Conservation (phyloP, 2,329 filamentous ascomycete genomes). For the Pseudomassariella vexata region DNA sequence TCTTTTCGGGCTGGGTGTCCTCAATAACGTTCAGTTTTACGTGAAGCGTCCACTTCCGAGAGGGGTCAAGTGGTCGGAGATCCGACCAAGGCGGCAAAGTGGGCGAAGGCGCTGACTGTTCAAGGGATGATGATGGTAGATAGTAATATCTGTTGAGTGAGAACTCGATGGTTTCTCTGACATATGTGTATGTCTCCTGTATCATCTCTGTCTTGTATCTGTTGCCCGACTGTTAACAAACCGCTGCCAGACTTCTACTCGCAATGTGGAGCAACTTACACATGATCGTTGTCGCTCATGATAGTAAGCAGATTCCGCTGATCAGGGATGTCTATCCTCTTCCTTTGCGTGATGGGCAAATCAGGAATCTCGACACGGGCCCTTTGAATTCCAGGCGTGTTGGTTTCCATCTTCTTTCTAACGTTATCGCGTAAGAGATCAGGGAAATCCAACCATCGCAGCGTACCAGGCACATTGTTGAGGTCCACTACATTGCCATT, state of each 20-base stretch:
- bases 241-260: background rate
- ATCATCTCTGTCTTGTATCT: conserved; percentile 49
- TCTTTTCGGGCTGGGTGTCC: conserved; percentile 52
- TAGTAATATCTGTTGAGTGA: conserved; percentile 43
- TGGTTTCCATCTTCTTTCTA: too few species aligned
- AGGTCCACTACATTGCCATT: conserved; percentile 28
- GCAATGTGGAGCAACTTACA: conserved; percentile 29
- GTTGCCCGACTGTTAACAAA: conserved; percentile 5
- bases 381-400: too few species aligned
- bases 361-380: too few species aligned
- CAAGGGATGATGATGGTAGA: conserved; percentile 16
- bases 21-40: conserved; percentile 49
- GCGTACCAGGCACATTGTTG: conserved; percentile 37
- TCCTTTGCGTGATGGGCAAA: conserved; percentile 44
- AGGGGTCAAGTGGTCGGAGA: conserved; percentile 41
- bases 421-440: conserved; percentile 47
- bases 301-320: conserved; percentile 41
- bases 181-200: conserved; percentile 49
- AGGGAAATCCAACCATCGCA: conserved; percentile 56
- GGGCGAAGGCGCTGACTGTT: conserved; percentile 17
- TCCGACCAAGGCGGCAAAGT: conserved; percentile 40
- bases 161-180: conserved; percentile 49
- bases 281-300: conserved; percentile 46
- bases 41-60: conserved; percentile 49
- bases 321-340: conserved; percentile 50